Conservation (phyloP, 116 monocot species). For the Iris pallida region DNA sequence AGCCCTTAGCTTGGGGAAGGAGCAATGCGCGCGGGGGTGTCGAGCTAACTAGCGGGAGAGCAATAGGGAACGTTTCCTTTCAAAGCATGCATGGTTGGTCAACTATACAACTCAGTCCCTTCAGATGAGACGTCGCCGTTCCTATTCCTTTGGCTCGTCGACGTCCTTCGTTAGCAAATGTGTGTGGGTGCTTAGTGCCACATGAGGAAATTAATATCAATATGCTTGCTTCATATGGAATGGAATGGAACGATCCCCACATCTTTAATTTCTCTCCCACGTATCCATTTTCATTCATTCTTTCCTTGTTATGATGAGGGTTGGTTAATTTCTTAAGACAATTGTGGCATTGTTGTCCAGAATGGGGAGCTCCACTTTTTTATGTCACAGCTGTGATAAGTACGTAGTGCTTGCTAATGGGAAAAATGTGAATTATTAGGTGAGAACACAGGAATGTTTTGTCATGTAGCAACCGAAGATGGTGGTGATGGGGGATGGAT, state of each 20-base stretch:
- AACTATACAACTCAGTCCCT: constrained; percentile 7
- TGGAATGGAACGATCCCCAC: neutral
- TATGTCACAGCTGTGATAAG: constrained; percentile 3
- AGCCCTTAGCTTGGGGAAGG: constrained; percentile 8
- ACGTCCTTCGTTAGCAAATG: neutral
- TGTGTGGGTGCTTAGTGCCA: neutral
- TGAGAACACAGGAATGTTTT: no score
- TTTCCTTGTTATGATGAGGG: neutral
- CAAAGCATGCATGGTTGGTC: constrained; percentile 15
- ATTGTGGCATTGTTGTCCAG: constrained; percentile 5
- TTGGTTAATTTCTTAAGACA: neutral
- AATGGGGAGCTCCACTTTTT: constrained; percentile 1
- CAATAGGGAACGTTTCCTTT: neutral
- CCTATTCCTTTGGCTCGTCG: neutral
- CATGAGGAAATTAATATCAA: no score
- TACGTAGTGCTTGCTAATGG: neutral
- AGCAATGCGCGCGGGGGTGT: neutral
- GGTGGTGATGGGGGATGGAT: no score
- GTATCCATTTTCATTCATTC: no score
- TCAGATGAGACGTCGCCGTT: constrained; percentile 11
- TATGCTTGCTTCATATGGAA: neutral
- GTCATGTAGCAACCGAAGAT: no score
- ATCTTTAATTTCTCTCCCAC: neutral
- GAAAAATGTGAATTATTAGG: neutral
- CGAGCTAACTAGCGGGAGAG: neutral